Evolutionary conservation across 2,329 filamentous ascomycete species (phyloP).

Genomic region (Simplicillium sp.): DNA sequence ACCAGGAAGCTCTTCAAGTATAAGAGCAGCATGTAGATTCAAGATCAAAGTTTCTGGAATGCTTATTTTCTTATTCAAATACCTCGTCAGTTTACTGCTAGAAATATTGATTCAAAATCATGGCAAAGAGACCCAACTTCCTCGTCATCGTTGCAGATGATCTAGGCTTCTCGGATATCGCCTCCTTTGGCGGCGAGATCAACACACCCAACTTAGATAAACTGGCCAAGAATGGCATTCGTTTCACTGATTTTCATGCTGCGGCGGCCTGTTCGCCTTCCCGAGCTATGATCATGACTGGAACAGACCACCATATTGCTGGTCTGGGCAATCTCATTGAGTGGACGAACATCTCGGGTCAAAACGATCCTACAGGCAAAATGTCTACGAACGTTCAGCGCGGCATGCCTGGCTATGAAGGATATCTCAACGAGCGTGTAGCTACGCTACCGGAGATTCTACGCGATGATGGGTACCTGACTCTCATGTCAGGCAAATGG

Average conservation of each 20-base stretch:
- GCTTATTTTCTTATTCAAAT: no score
- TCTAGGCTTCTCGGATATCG: conserved; percentile 50
- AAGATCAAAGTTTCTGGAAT: no score
- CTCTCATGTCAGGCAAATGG: conserved; percentile 55
- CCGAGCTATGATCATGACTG: conserved; percentile 53
- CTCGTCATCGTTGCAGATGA: conserved; percentile 50
- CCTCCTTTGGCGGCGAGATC: conserved; percentile 51
- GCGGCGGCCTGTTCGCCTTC: conserved; percentile 54
- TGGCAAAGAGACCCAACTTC: conserved; percentile 40
- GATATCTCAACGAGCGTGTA: conserved; percentile 52
- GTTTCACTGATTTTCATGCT: conserved; percentile 54
- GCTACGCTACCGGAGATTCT: conserved; percentile 49
- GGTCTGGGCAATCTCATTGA: conserved; percentile 48
- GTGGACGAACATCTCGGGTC: conserved; percentile 1
- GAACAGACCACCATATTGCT: conserved; percentile 51
- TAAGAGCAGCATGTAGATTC: no score
- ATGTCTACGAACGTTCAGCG: conserved; percentile 29
- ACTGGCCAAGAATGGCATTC: conserved; percentile 32
- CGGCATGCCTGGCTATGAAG: conserved; percentile 52
- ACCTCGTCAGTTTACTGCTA: no score
- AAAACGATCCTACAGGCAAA: conserved; percentile 4
- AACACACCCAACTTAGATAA: conserved; percentile 49
- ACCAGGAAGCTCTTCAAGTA: no score
- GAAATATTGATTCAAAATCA: no score
- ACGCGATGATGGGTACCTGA: conserved; percentile 48